Base-by-base conservation (phyloP, 2,329 filamentous ascomycete species). In the Curvularia sp. region DNA sequence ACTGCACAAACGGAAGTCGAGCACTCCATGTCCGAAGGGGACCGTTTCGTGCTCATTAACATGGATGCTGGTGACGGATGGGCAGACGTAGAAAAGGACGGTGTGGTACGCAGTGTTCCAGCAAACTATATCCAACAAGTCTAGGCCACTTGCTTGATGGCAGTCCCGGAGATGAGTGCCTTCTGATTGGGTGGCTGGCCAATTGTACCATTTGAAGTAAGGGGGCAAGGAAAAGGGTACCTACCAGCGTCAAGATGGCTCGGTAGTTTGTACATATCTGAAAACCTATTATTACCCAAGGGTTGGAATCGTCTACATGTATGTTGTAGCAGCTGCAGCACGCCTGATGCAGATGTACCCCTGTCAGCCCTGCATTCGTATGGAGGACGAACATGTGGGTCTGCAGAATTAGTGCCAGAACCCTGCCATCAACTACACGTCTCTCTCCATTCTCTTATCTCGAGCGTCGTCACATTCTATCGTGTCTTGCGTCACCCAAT, bases 81-180 rank as follows among this genome's bases (percentile, higher is more conserved):
- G 95, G 92, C 89, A 27, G 95, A 98, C 80, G 95, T 99, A 18
- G 95, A 98, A 80, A 93, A 92, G 77, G 93, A 92, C 18, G 93
- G 93, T 1, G 82, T 88, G 39, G 92, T 89, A 48, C 93, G 88
- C 73, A 97, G 93, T 75, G 95, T 99, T 53, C 95, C 95, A 45
- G 93, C 93, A 36, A 96, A 92, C 77, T 99, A 98, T 80, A 86
- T 98, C 59, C 90, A 93, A 78, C 86, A 89, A 71, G 86, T 91
- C 49, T 90, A 67, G 66, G 57, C 42, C 28, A 64, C 66, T 49
- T 67, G 60, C 47, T 46, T 65, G 58, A 53, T 57, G 32, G 57
- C 57, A 25, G 59, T 64, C 39, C 54, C 56, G 27, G 57, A 63
- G 30, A 57, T 59, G 55, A 60, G 42, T 8, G 55, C 49, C n/a